These are phyloP conservation scores for Cytospora paraplurivora DNA, from an alignment of 2,329 filamentous ascomycete species.

Conservation along the genomic window DNA sequence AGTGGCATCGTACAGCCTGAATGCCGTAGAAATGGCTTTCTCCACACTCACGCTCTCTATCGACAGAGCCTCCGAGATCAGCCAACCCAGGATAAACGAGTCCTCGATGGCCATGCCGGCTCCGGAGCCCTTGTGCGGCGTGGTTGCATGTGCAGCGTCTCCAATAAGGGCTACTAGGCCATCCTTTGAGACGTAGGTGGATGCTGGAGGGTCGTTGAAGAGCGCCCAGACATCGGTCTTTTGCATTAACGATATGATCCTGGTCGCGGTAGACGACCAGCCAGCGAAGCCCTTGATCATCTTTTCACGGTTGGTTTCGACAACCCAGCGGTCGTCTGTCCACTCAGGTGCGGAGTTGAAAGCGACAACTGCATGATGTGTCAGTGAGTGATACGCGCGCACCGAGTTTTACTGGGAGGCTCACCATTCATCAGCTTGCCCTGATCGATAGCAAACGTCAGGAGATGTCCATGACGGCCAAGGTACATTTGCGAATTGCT, in stretches of 20 bases:
- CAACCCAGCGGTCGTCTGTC: constrained; percentile 25
- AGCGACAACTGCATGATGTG: constrained; percentile 48
- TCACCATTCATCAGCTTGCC: constrained; percentile 30
- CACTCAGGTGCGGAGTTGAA: constrained; percentile 31
- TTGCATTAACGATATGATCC: constrained; percentile 38
- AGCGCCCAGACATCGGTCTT: constrained; percentile 44
- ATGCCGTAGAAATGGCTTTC: constrained; percentile 50
- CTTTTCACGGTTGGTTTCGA: constrained; percentile 18
- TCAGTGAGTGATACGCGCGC: constrained; percentile 34
- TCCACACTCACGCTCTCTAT: constrained; percentile 32
- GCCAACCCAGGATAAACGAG: constrained; percentile 28
- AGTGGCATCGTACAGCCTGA: constrained; percentile 43
- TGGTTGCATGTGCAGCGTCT: constrained; percentile 32
- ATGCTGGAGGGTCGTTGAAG: constrained; percentile 48
- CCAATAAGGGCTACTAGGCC: constrained; percentile 29
- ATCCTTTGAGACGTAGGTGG: constrained; percentile 39
- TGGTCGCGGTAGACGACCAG: constrained; percentile 37
- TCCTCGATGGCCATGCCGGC: constrained; percentile 33
- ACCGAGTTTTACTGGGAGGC: constrained; percentile 39
- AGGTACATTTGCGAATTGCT: constrained; percentile 34
- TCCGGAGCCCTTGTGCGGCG: constrained; percentile 33
- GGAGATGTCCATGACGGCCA: constrained; percentile 25
- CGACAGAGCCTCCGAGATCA: constrained; percentile 27
- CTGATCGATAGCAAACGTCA: constrained; percentile 25
- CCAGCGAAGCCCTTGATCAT: constrained; percentile 38